Conservation (phyloP, 2,329 filamentous ascomycete genomes). For the Neoascochyta sp. region DNA sequence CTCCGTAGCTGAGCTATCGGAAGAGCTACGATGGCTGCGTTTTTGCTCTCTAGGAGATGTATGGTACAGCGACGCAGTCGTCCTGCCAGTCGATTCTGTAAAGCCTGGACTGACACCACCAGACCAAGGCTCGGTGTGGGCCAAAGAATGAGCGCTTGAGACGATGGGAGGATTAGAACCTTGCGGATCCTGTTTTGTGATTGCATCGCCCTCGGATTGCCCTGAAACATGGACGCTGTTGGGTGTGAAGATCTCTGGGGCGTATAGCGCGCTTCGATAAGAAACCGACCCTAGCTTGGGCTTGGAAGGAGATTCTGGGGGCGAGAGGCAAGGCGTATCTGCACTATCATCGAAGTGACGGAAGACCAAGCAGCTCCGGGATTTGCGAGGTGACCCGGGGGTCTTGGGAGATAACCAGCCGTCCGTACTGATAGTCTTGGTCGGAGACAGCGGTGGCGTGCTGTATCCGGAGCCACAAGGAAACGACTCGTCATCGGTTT, state of each 20-base stretch:
- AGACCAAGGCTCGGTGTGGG: too few relatives aligned
- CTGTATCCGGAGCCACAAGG: slow-evolving; percentile 15
- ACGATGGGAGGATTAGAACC: too few relatives aligned
- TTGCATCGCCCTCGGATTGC: slow-evolving; percentile 11
- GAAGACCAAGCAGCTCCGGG: slow-evolving; percentile 24
- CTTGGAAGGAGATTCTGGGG: slow-evolving; percentile 26
- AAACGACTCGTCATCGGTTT: slow-evolving; percentile 15
- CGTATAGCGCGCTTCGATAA: slow-evolving; percentile 13
- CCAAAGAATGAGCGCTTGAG: too few relatives aligned
- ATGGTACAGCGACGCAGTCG: too few relatives aligned
- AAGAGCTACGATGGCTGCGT: slow-evolving; percentile 6
- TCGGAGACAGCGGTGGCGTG: slow-evolving; percentile 35
- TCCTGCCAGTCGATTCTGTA: too few relatives aligned
- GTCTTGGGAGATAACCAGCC: slow-evolving; percentile 30
- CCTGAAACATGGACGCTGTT: slow-evolving; percentile 2
- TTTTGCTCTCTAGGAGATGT: slow-evolving; percentile 1
- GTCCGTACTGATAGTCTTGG: slow-evolving; percentile 33
- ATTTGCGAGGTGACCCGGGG: slow-evolving; percentile 31
- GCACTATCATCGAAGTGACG: slow-evolving; percentile 10
- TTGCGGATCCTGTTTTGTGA: slow-evolving; percentile 5
- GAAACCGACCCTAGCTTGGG: slow-evolving; percentile 9
- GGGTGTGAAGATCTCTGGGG: slow-evolving; percentile 13
- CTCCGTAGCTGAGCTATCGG: slow-evolving; percentile 5
- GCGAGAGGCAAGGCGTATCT: slow-evolving; percentile 9
- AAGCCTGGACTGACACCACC: too few relatives aligned